phyloP scores from a whole-genome alignment of 75 land plant genomes.

The Pseudotsuga menziesii region DNA sequence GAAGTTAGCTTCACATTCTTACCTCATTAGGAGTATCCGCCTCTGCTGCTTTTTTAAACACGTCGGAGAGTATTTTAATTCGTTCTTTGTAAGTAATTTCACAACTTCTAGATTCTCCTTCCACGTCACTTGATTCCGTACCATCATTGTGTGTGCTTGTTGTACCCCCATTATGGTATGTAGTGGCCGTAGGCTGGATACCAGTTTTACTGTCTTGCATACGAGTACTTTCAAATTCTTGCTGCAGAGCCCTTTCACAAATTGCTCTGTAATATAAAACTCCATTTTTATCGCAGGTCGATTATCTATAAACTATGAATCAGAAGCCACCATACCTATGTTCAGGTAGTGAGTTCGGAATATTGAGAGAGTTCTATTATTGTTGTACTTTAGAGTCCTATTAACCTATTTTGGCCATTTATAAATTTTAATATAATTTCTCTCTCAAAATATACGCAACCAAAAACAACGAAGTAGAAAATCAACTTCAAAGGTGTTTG shows the following conservation, averaged over 20 bases:
- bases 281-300: not conserved
- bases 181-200: not conserved
- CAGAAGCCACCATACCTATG: not conserved
- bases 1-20: conserved; percentile 15
- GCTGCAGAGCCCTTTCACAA: conserved; percentile 31
- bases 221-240: conserved; percentile 18
- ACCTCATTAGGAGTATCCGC: conserved; percentile 75
- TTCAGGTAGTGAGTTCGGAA: not conserved
- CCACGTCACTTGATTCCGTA: not conserved
- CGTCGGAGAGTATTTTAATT: conserved; percentile 31
- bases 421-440: not conserved
- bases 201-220: not conserved
- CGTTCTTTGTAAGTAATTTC: conserved; percentile 22
- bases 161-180: not conserved
- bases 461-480: not conserved
- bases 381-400: not conserved
- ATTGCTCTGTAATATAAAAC: conserved; percentile 27
- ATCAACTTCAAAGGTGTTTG: not conserved
- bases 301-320: not conserved
- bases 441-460: not conserved
- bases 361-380: too few relatives aligned
- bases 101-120: not conserved
- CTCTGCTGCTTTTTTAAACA: conserved; percentile 70
- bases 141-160: not conserved
- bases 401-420: not conserved